A percentile compares a stretch with the other conserved stretches of the same genome.
Conservation (phyloP, 116 monocot genomes). For the Dioscorea cayenensis region DNA sequence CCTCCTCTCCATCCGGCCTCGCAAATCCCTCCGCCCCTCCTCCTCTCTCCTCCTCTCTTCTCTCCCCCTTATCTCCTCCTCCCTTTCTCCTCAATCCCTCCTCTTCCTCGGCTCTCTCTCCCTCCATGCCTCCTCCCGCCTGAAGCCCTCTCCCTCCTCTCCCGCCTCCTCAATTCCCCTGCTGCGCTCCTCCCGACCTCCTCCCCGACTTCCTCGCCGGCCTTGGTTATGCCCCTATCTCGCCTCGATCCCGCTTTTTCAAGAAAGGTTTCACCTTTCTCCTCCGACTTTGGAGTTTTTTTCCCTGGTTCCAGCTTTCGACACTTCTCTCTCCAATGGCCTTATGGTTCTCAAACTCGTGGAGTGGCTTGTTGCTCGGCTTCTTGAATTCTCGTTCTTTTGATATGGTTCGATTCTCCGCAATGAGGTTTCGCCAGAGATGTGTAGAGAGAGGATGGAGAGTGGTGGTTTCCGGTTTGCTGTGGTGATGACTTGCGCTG, state of each 20-base stretch:
- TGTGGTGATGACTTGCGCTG: conserved; percentile 52
- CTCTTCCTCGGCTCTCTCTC: conserved; percentile 61
- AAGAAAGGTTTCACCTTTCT: conserved; percentile 23
- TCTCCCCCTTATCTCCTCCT: conserved; percentile 8
- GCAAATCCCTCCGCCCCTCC: conserved; percentile 43
- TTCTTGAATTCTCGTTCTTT: conserved; percentile 24
- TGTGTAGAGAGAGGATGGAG: conserved; percentile 2
- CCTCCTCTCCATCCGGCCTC: conserved; percentile 51
- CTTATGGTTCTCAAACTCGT: conserved; percentile 60
- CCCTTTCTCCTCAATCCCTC: conserved; percentile 14
- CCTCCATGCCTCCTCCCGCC: background rate
- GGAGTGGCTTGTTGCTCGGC: conserved; percentile 59
- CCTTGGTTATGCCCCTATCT: conserved; percentile 58
- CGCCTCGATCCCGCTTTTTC: conserved; percentile 18
- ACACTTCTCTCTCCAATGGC: conserved; percentile 27
- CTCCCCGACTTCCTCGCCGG: conserved; percentile 56
- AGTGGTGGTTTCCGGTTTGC: conserved; percentile 22
- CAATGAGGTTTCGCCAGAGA: conserved; percentile 25
- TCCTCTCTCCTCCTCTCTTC: conserved; percentile 27
- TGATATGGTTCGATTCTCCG: conserved; percentile 31
- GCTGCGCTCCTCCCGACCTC: background rate
- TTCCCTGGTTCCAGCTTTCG: background rate
- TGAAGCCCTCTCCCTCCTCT: conserved; percentile 29
- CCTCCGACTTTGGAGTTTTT: conserved; percentile 25
- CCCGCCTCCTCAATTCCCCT: conserved; percentile 6